These are phyloP conservation scores for Diaporthe citrichinensis DNA, from an alignment of 2,329 filamentous ascomycete species.

Conservation along the genomic window DNA sequence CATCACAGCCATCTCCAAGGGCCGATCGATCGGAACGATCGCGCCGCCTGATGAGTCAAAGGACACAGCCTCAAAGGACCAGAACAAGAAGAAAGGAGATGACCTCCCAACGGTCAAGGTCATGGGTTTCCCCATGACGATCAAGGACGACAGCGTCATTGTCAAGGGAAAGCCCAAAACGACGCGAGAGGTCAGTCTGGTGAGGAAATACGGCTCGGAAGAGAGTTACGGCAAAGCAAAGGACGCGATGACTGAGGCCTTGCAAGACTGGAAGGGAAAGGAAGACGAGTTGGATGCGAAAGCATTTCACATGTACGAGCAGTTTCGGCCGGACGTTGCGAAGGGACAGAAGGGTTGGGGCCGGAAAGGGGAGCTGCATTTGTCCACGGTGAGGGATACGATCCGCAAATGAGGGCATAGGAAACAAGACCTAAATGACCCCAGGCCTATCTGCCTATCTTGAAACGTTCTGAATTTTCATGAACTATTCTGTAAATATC, in stretches of 20 bases:
- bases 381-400: conserved; percentile 27
- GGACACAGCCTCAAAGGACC: neutral
- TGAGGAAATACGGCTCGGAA: conserved; percentile 35
- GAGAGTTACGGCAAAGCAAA: conserved; percentile 15
- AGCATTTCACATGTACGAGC: conserved; percentile 41
- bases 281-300: conserved; percentile 37
- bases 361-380: conserved; percentile 35
- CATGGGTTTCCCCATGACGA: conserved; percentile 40
- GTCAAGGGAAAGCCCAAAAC: conserved; percentile 37
- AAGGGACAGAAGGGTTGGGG: conserved; percentile 40
- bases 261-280: conserved; percentile 34
- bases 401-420: neutral
- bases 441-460: neutral
- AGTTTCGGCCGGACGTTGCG: conserved; percentile 38
- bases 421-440: too few species aligned
- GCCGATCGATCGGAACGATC: conserved; percentile 38
- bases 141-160: conserved; percentile 36
- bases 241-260: conserved; percentile 18
- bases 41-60: conserved; percentile 25
- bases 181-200: conserved; percentile 32
- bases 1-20: conserved; percentile 41
- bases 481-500: neutral
- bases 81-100: neutral
- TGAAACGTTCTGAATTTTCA: neutral
- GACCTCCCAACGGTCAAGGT: conserved; percentile 20